A percentile compares a stretch with the other conserved stretches of the same genome.
These are phyloP conservation scores for Colletotrichum cordylinicola DNA, from an alignment of 2,329 filamentous ascomycete genomes.

Conservation along the genomic window DNA sequence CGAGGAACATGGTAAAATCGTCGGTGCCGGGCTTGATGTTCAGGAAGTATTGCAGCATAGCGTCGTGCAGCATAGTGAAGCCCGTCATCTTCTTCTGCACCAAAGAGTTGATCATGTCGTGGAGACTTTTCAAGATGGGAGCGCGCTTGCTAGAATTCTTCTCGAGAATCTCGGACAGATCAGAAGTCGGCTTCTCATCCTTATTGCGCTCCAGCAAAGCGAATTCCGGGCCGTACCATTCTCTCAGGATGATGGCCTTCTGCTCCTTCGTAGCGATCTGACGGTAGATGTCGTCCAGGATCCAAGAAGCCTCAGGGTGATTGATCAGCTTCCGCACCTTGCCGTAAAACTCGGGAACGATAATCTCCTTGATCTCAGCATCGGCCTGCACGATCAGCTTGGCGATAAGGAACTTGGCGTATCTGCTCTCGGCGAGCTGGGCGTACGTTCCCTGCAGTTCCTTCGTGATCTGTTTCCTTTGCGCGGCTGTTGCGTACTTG, in stretches of 20 bases:
- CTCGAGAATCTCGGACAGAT: constrained; percentile 77
- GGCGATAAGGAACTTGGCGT: constrained; percentile 96
- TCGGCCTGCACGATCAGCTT: constrained; percentile 96
- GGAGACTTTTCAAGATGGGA: constrained; percentile 84
- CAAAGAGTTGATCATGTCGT: constrained; percentile 87
- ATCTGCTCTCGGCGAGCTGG: constrained; percentile 89
- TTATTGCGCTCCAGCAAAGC: constrained; percentile 72
- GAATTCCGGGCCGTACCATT: constrained; percentile 98
- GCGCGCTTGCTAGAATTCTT: constrained; percentile 83
- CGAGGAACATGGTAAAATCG: constrained; percentile 86
- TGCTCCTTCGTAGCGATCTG: constrained; percentile 85
- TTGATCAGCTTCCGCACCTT: constrained; percentile 93
- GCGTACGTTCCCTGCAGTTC: constrained; percentile 88
- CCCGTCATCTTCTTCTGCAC: constrained; percentile 96
- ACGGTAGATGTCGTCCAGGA: constrained; percentile 95
- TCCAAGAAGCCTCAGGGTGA: constrained; percentile 96
- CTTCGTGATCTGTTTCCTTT: constrained; percentile 83
- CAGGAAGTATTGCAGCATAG: constrained; percentile 95
- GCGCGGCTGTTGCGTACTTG: constrained; percentile 89
- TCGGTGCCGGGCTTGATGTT: constrained; percentile 78
- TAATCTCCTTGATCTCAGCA: constrained; percentile 82
- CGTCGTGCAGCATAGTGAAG: constrained; percentile 97
- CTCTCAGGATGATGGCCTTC: constrained; percentile 82
- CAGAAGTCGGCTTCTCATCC: constrained; percentile 62
- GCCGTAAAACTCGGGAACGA: constrained; percentile 95